phyloP scores from a whole-genome alignment of 768 basidiomycete species.

The Rhodosporidiobolus sp. region DNA sequence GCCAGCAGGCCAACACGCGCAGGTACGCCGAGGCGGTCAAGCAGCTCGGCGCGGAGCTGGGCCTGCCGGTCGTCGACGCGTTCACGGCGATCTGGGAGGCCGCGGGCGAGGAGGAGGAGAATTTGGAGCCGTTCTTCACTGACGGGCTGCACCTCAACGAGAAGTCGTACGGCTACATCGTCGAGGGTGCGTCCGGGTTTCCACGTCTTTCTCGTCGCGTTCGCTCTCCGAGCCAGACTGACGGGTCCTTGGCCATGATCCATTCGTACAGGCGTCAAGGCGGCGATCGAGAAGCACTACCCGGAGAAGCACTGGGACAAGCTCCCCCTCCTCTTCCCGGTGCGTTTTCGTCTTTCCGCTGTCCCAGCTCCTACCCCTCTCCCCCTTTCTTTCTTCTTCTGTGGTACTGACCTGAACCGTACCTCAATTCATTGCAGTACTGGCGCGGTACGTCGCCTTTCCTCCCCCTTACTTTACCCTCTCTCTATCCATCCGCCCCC shows the following conservation, averaged over 20 bases:
- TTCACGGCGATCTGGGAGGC: conserved; percentile 4
- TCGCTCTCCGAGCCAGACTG: background rate
- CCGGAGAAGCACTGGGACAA: conserved; percentile 29
- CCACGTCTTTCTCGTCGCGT: no score
- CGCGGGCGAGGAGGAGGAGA: conserved; percentile 4
- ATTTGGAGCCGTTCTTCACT: background rate
- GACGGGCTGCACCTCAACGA: conserved; percentile 35
- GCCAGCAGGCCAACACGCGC: conserved; percentile 14
- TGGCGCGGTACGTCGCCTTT: no score
- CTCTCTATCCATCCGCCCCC: no score
- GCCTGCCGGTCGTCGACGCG: conserved; percentile 18
- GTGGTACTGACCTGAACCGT: no score
- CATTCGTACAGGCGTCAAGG: conserved; percentile 11
- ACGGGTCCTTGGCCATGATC: background rate
- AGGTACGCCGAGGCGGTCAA: conserved; percentile 26
- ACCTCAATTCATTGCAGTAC: no score
- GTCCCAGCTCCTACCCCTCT: background rate
- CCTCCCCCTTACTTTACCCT: no score
- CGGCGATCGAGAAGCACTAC: conserved; percentile 7
- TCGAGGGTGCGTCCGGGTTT: conserved; percentile 5
- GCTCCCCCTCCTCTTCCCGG: conserved; percentile 32
- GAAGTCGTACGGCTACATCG: conserved; percentile 19
- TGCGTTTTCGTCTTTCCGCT: background rate
- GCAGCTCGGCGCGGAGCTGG: conserved; percentile 3
- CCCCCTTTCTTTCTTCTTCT: no score